A percentile compares a stretch with the other conserved stretches of the same genome.
Evolutionary conservation across 2,329 filamentous ascomycete species (phyloP).

Genomic region (Alternaria sp.): DNA sequence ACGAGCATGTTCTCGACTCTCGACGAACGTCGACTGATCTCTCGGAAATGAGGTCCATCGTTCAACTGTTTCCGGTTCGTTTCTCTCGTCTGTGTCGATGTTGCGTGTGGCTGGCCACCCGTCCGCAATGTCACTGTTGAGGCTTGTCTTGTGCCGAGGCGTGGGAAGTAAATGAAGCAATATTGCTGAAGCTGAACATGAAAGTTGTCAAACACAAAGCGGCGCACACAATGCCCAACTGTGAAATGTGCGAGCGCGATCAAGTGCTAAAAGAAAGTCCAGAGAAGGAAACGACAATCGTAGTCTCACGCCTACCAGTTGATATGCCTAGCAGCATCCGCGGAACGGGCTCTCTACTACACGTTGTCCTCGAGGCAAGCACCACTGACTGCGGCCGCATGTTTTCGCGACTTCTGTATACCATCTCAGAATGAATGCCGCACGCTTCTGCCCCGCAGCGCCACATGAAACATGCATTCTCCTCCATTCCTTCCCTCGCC

Average conservation of each 20-base stretch:
- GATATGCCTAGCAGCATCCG: not conserved
- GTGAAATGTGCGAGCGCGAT: not conserved
- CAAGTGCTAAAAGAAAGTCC: not conserved
- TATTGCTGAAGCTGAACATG: slow-evolving; percentile 11
- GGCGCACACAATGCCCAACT: not conserved
- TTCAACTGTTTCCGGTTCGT: slow-evolving; percentile 9
- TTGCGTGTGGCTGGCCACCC: slow-evolving; percentile 3
- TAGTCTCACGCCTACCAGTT: not conserved
- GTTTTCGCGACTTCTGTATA: not conserved
- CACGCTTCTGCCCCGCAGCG: not conserved
- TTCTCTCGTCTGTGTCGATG: slow-evolving; percentile 2
- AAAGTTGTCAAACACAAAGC: not conserved
- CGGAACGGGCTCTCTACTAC: not conserved
- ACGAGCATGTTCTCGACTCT: slow-evolving; percentile 14
- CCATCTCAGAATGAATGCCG: not conserved
- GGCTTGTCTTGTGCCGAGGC: slow-evolving; percentile 4
- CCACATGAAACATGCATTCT: slow-evolving; percentile 10
- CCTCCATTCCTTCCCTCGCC: not conserved
- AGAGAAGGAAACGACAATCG: not conserved
- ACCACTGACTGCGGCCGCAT: not conserved
- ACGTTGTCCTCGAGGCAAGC: not conserved
- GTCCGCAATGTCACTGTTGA: slow-evolving; percentile 1
- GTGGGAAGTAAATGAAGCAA: slow-evolving; percentile 18
- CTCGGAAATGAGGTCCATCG: slow-evolving; percentile 22
- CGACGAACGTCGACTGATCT: slow-evolving; percentile 13